These are phyloP conservation scores for Gentiana dahurica DNA, from an alignment of 257 asterid genomes.

Conservation along the genomic window DNA sequence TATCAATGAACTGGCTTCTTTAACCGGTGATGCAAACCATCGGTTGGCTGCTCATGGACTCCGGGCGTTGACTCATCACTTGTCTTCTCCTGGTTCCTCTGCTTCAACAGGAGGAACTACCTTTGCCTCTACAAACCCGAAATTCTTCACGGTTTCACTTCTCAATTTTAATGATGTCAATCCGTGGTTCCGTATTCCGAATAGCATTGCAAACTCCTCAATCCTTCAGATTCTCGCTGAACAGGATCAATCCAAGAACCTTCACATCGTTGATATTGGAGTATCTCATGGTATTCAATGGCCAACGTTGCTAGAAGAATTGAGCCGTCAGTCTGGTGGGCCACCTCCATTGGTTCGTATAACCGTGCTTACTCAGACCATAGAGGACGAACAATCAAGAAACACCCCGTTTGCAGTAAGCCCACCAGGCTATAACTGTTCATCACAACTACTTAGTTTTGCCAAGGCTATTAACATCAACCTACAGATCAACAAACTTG, in stretches of 20 bases:
- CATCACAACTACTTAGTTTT: conserved; percentile 46
- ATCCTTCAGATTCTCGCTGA: conserved; percentile 54
- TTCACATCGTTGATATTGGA: conserved; percentile 77
- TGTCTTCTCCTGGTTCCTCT: conserved; percentile 28
- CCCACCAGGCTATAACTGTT: conserved; percentile 43
- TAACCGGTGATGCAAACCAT: conserved; percentile 60
- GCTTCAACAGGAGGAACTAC: conserved; percentile 16
- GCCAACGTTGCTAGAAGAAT: conserved; percentile 73
- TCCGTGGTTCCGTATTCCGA: conserved; percentile 79
- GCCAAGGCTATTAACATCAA: conserved; percentile 60
- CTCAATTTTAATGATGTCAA: conserved; percentile 63
- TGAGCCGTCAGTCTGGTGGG: conserved; percentile 55
- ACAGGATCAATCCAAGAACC: conserved; percentile 26
- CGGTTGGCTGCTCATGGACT: conserved; percentile 73
- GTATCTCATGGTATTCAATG: conserved; percentile 81
- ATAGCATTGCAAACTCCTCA: conserved; percentile 62
- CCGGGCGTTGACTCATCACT: conserved; percentile 46
- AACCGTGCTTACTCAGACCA: conserved; percentile 38
- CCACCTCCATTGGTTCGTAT: conserved; percentile 67
- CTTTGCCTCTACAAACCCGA: conserved; percentile 41
- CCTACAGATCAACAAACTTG: conserved; percentile 53
- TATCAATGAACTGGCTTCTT: conserved; percentile 52
- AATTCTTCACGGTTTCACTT: conserved; percentile 50
- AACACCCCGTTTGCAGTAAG: conserved; percentile 37
- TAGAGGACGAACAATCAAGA: conserved; percentile 20